Percentiles rank a stretch among this genome's conserved stretches.
Evolutionary conservation across 2,329 filamentous ascomycete species (phyloP).

Genomic region (Trichoderma pleuroti): DNA sequence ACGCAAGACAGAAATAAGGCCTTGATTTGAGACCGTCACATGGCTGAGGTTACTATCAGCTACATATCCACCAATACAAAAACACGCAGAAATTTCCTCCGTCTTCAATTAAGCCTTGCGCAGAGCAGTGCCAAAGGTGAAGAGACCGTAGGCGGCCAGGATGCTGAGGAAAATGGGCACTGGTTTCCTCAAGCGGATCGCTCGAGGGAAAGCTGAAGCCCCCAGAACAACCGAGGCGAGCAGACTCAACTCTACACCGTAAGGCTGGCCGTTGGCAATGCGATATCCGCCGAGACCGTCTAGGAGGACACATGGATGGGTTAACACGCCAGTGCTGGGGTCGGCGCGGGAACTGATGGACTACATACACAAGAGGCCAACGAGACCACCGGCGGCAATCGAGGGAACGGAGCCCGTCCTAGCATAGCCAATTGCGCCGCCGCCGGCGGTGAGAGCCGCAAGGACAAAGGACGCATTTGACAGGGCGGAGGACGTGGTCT

Average conservation of each 20-base stretch:
- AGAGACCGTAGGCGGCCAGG: slow-evolving; percentile 73
- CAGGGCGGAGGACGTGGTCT: slow-evolving; percentile 5
- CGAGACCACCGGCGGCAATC: slow-evolving; percentile 76
- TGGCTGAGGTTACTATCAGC: neutral
- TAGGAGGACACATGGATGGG: slow-evolving; percentile 27
- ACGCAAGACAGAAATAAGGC: neutral
- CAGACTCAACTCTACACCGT: slow-evolving; percentile 85
- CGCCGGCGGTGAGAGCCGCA: slow-evolving; percentile 76
- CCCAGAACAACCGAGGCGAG: slow-evolving; percentile 82
- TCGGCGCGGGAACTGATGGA: neutral
- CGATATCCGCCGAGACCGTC: slow-evolving; percentile 79
- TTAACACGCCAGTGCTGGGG: neutral
- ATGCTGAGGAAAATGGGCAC: slow-evolving; percentile 77
- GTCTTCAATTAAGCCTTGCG: slow-evolving; percentile 30
- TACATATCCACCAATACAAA: neutral
- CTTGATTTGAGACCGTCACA: neutral
- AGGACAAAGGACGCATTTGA: slow-evolving; percentile 69
- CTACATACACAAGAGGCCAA: slow-evolving; percentile 63
- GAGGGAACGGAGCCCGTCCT: slow-evolving; percentile 84
- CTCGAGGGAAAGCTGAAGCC: slow-evolving; percentile 80
- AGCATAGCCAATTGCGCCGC: slow-evolving; percentile 82
- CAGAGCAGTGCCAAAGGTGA: slow-evolving; percentile 73
- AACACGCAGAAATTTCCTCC: neutral
- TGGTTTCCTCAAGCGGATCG: slow-evolving; percentile 78
- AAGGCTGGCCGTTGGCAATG: slow-evolving; percentile 69